phyloP scores from a whole-genome alignment of 352 stramenopile genomes.

The Phytophthora tentaculata region DNA sequence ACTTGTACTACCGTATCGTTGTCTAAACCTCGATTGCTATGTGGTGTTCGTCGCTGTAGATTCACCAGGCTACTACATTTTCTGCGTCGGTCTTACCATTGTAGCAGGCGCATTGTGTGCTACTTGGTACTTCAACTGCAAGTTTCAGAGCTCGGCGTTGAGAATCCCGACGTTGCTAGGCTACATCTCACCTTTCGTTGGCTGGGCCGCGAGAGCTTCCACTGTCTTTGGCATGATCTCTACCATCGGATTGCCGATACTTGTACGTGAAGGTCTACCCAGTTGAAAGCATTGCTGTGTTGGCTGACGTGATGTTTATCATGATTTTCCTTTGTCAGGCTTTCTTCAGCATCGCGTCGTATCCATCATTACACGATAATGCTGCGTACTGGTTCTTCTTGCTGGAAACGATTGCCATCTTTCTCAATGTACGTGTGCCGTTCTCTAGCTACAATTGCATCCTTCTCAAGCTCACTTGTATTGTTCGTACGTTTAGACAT shows the following conservation, averaged over 20 bases:
- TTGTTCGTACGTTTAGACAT: too few species aligned
- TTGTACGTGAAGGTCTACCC: conserved; percentile 39
- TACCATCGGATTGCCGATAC: conserved; percentile 55
- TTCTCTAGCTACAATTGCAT: too few species aligned
- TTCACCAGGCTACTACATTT: conserved; percentile 59
- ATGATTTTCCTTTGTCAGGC: conserved; percentile 31
- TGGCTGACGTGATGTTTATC: not conserved
- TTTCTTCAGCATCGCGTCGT: conserved; percentile 69
- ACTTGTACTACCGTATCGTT: too few species aligned
- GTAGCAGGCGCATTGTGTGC: conserved; percentile 39
- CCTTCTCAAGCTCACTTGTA: conserved; percentile 5
- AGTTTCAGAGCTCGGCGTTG: conserved; percentile 56
- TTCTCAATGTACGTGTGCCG: conserved; percentile 63
- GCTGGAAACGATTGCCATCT: conserved; percentile 61
- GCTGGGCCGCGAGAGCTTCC: conserved; percentile 24
- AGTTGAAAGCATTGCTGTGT: not conserved
- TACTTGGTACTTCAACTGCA: conserved; percentile 64
- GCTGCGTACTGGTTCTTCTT: conserved; percentile 76
- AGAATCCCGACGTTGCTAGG: conserved; percentile 40
- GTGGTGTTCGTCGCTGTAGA: conserved; percentile 28
- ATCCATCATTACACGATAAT: conserved; percentile 61
- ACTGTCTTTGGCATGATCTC: conserved; percentile 45
- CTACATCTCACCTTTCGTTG: conserved; percentile 35
- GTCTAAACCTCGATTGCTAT: not conserved
- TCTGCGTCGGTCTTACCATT: conserved; percentile 51